A percentile compares a stretch with the other conserved stretches of the same genome.
Conservation (phyloP, 169 alveolate species). For the Cystoisospora suis region DNA sequence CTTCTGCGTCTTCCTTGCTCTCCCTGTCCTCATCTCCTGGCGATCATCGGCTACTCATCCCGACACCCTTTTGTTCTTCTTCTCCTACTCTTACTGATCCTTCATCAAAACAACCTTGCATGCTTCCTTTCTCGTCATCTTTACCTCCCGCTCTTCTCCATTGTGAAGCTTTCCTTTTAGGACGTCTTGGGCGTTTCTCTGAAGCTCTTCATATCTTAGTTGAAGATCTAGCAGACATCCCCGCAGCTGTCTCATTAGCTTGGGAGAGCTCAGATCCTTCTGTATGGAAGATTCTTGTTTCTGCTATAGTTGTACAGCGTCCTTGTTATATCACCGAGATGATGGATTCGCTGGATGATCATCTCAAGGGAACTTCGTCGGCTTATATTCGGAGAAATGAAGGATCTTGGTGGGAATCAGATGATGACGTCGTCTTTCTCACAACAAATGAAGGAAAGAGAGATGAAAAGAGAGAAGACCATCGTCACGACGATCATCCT, state of each 20-base stretch:
- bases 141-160: slow-evolving; percentile 27
- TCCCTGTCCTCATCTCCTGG: slow-evolving; percentile 2
- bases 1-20: no score
- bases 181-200: background rate
- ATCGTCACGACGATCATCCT: no score
- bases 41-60: no score
- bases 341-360: slow-evolving; percentile 28
- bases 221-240: slow-evolving; percentile 14
- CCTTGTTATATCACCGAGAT: background rate
- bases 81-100: background rate
- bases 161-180: slow-evolving; percentile 25
- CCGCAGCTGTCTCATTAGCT: slow-evolving; percentile 17
- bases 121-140: background rate
- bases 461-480: no score
- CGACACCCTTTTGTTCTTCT: background rate
- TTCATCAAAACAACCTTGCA: background rate
- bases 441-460: no score
- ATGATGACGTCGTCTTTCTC: no score
- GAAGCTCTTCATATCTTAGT: slow-evolving; percentile 28
- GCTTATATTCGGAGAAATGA: no score
- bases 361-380: no score
- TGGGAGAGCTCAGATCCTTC: background rate
- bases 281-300: slow-evolving; percentile 31
- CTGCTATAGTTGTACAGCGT: background rate
- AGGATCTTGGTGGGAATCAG: no score